Percentiles rank a stretch among this genome's conserved stretches.
Conservation (phyloP, 139 green algal species). For the Tetradesmus lagerheimii region DNA sequence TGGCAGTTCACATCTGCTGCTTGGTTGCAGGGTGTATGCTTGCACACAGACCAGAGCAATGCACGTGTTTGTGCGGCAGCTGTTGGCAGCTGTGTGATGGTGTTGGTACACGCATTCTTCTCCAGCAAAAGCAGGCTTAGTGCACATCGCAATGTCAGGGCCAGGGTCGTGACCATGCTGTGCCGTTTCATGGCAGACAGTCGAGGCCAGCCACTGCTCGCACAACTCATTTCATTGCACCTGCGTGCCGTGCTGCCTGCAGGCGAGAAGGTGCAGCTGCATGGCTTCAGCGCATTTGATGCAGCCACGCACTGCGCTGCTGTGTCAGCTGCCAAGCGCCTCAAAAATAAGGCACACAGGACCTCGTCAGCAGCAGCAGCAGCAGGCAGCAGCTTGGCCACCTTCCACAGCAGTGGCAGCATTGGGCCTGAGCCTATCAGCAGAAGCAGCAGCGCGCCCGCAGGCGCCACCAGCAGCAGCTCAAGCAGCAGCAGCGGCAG, state of each 20-base stretch:
- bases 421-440: background rate
- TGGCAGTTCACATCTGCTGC: background rate
- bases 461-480: background rate
- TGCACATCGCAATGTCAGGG: background rate
- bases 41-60: background rate
- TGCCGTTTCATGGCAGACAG: no score
- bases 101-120: background rate
- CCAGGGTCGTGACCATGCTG: background rate
- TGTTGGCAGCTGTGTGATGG: background rate
- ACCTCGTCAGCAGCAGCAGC: conserved; percentile 25
- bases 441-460: conserved; percentile 15
- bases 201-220: no score
- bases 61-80: no score
- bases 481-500: conserved; percentile 1
- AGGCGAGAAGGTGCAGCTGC: conserved; percentile 65
- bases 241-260: background rate
- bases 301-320: conserved; percentile 68
- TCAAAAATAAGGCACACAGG: conserved; percentile 42
- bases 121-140: background rate
- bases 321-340: conserved; percentile 61
- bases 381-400: conserved; percentile 1
- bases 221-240: background rate
- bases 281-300: conserved; percentile 63
- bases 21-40: background rate
- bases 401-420: background rate